These are phyloP conservation scores for Bruguiera gymnorhiza DNA, from an alignment of 345 rosid genomes.

Conservation along the genomic window DNA sequence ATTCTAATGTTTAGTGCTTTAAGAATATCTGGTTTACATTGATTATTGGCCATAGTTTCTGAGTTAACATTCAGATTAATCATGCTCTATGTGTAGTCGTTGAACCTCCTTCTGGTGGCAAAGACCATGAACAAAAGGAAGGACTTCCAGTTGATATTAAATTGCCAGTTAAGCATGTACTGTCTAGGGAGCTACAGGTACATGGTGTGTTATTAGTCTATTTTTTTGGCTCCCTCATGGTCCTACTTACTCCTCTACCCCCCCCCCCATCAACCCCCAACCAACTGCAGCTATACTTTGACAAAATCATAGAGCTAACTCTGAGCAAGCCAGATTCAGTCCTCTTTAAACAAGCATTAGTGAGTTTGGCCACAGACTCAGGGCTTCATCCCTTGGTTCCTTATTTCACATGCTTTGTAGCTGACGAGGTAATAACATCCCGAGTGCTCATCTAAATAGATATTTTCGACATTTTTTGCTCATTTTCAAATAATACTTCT, in stretches of 20 bases:
- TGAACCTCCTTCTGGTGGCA: slow-evolving; percentile 55
- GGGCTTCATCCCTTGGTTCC: slow-evolving; percentile 99
- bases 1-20: too few species aligned
- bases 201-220: not conserved
- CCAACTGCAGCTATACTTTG: slow-evolving; percentile 68
- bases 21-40: too few species aligned
- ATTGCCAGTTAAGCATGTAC: slow-evolving; percentile 82
- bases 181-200: slow-evolving; percentile 92
- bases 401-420: slow-evolving; percentile 82
- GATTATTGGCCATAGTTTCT: too few species aligned
- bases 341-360: slow-evolving; percentile 86
- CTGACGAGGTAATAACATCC: slow-evolving; percentile 74
- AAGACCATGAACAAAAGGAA: slow-evolving; percentile 55
- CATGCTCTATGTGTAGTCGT: slow-evolving; percentile 42
- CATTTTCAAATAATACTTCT: slow-evolving; percentile 21
- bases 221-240: not conserved
- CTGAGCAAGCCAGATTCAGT: slow-evolving; percentile 65
- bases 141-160: slow-evolving; percentile 76
- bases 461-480: slow-evolving; percentile 11
- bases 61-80: too few species aligned
- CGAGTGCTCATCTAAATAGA: slow-evolving; percentile 1
- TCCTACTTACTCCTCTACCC: not conserved
- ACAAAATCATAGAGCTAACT: slow-evolving; percentile 87
- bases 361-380: slow-evolving; percentile 89
- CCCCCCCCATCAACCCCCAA: too few species aligned